phyloP scores from a whole-genome alignment of 2,329 filamentous ascomycete genomes.

The Calonectria crousiana region DNA sequence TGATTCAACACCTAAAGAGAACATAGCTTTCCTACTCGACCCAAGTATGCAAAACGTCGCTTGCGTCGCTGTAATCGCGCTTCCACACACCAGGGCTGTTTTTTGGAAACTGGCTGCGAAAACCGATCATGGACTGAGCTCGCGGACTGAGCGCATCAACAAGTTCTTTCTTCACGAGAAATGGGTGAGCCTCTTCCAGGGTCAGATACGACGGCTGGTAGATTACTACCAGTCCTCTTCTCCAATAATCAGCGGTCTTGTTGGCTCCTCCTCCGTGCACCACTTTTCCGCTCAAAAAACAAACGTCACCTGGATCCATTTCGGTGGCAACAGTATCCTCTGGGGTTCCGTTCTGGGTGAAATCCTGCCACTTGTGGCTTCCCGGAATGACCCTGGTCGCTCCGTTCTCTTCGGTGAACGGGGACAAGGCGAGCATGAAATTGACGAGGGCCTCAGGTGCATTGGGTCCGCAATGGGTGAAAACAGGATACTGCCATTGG shows the following conservation, averaged over 20 bases:
- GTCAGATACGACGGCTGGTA: background rate
- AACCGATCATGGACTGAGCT: background rate
- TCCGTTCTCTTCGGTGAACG: background rate
- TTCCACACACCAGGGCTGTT: background rate
- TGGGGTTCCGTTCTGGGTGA: background rate
- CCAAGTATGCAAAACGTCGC: background rate
- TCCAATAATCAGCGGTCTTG: background rate
- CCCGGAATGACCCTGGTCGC: background rate
- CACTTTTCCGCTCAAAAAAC: background rate
- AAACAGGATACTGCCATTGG: background rate
- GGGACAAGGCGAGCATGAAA: background rate
- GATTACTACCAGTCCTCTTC: background rate
- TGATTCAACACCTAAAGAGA: background rate
- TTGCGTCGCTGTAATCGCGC: background rate
- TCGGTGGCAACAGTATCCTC: background rate
- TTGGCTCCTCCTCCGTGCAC: background rate
- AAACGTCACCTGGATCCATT: background rate
- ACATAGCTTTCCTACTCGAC: background rate
- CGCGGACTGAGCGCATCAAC: background rate
- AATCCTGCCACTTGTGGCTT: background rate
- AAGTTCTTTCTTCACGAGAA: background rate
- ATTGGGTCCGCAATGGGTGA: background rate
- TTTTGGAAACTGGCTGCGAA: background rate
- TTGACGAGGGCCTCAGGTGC: background rate
- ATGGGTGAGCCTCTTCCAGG: background rate